Percentiles rank a stretch among this genome's conserved stretches.
phyloP scores from a whole-genome alignment of 495 filamentous ascomycete species.

The Annulohypoxylon nitens region DNA sequence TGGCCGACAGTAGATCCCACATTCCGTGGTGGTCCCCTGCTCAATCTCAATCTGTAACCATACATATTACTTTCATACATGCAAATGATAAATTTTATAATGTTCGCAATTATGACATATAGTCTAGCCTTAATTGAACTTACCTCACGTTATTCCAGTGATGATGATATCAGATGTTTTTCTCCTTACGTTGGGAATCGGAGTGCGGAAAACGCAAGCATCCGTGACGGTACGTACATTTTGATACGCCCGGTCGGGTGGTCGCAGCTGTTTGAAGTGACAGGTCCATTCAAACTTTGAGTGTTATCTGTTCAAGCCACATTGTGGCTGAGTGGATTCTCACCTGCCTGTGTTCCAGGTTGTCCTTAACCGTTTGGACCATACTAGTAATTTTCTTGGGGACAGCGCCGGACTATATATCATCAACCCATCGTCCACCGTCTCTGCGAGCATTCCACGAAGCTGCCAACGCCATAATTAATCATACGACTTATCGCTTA shows the following conservation, averaged over 20 bases:
- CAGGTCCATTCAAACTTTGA: not conserved
- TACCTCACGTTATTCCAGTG: conserved; percentile 27
- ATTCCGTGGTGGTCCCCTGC: not conserved
- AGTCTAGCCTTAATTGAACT: conserved; percentile 8
- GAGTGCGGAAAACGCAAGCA: not conserved
- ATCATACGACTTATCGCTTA: conserved; percentile 24
- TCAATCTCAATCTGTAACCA: not conserved
- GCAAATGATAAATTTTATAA: not conserved
- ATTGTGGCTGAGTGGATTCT: conserved; percentile 30
- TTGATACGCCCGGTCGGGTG: conserved; percentile 1
- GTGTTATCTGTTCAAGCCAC: conserved; percentile 30
- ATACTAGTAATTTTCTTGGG: conserved; percentile 35
- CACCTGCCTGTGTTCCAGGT: conserved; percentile 34
- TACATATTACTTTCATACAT: not conserved
- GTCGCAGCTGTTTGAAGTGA: not conserved
- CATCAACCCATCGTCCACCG: conserved; percentile 27
- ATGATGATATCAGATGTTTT: conserved; percentile 23
- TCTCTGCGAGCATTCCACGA: conserved; percentile 31
- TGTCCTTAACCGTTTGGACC: conserved; percentile 37
- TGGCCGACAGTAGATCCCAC: not conserved
- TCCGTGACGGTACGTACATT: conserved; percentile 10
- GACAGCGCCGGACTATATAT: conserved; percentile 41
- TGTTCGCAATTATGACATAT: not conserved
- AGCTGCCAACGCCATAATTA: conserved; percentile 10
- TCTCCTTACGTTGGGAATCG: conserved; percentile 4